phyloP scores from a whole-genome alignment of 202 grass and related monocot species.

The Eragrostis tef region DNA sequence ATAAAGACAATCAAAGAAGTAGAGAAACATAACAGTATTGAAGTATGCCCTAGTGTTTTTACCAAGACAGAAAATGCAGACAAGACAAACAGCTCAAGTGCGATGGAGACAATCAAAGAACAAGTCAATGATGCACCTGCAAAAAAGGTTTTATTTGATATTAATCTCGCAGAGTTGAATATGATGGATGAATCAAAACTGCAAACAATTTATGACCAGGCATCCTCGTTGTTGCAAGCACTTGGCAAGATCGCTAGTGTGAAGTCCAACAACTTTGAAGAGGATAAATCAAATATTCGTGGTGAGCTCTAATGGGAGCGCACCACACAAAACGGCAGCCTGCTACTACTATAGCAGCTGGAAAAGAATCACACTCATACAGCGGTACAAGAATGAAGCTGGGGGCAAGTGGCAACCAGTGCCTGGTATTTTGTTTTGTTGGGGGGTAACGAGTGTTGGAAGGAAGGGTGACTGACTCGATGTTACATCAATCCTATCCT shows the following conservation, averaged over 20 bases:
- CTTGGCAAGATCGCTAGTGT: conserved; percentile 29
- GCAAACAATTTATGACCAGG: conserved; percentile 21
- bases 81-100: conserved; percentile 14
- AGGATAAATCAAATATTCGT: conserved; percentile 4
- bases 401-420: neutral
- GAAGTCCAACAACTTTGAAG: conserved; percentile 30
- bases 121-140: conserved; percentile 12
- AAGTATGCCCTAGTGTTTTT: neutral
- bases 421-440: neutral
- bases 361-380: neutral
- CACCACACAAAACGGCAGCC: neutral
- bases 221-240: conserved; percentile 38
- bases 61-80: neutral
- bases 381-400: neutral
- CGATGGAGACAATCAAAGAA: neutral
- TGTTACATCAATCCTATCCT: neutral
- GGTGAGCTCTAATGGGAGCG: conserved; percentile 16
- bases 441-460: neutral
- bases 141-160: conserved; percentile 42
- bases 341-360: neutral
- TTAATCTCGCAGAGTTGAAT: conserved; percentile 30
- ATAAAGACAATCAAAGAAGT: neutral
- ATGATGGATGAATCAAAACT: conserved; percentile 41
- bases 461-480: neutral
- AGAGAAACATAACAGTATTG: neutral